Conservation (phyloP, 208 protist species). For the Leishmania amazonensis region DNA sequence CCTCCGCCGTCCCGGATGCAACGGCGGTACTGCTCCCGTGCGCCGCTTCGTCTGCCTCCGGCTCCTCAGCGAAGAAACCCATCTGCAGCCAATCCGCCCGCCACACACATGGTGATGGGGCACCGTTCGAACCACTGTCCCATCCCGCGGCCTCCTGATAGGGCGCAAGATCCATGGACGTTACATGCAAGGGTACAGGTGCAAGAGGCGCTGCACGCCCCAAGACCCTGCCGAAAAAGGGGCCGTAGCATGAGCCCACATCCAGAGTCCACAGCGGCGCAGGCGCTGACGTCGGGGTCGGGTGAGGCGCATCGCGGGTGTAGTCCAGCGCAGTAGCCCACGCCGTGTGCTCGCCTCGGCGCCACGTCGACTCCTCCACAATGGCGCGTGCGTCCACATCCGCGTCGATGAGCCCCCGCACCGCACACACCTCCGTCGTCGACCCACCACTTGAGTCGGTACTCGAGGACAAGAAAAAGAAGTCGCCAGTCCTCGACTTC, state of each 20-base stretch:
- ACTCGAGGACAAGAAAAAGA: not conserved
- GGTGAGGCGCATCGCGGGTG: not conserved
- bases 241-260: conserved; percentile 86
- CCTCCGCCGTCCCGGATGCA: conserved; percentile 12
- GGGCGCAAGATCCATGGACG: conserved; percentile 65
- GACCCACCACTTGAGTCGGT: not conserved
- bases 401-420: conserved; percentile 5
- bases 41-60: not conserved
- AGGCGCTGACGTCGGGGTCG: not conserved
- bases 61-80: conserved; percentile 35
- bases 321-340: conserved; percentile 26
- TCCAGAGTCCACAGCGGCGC: conserved; percentile 67
- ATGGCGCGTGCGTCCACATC: not conserved
- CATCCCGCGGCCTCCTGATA: conserved; percentile 26
- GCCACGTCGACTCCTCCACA: conserved; percentile 18
- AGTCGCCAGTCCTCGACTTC: not conserved
- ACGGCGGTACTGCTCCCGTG: not conserved
- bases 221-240: conserved; percentile 49
- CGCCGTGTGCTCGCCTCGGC: conserved; percentile 8
- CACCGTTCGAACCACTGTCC: not conserved
- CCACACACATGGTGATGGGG: conserved; percentile 16
- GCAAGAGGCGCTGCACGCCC: conserved; percentile 25
- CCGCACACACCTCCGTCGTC: not conserved
- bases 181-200: conserved; percentile 59
- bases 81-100: conserved; percentile 73